A percentile compares a stretch with the other conserved stretches of the same genome.
Evolutionary conservation across 2,329 filamentous ascomycete genomes (phyloP).

Genomic region (Penicillium aurantiogriseum): DNA sequence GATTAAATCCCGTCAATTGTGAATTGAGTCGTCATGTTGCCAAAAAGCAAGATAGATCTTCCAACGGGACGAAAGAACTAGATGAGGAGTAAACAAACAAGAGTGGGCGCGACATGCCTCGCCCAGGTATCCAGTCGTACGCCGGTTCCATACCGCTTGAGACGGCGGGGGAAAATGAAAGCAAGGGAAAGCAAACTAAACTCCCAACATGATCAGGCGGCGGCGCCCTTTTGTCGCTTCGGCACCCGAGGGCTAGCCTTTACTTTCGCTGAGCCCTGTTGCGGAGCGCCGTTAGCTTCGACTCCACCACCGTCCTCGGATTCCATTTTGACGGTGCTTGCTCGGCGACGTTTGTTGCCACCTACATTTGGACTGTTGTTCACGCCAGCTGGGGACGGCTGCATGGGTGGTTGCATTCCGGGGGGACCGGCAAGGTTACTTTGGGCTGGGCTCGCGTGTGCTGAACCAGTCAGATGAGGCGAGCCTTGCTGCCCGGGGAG

Average conservation of each 20-base stretch:
- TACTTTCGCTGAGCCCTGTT: constrained; percentile 41
- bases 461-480: constrained; percentile 53
- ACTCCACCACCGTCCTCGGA: constrained; percentile 49
- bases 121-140: constrained; percentile 32
- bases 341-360: constrained; percentile 56
- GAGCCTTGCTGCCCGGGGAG: constrained; percentile 50
- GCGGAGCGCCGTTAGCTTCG: constrained; percentile 51
- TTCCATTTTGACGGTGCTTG: constrained; percentile 61
- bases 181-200: constrained; percentile 12
- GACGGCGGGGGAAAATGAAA: constrained; percentile 12
- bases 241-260: constrained; percentile 49
- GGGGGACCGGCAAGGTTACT: constrained; percentile 48
- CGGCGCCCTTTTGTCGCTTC: constrained; percentile 48
- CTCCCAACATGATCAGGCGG: constrained; percentile 27
- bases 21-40: constrained; percentile 22
- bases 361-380: constrained; percentile 63
- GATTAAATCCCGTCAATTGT: constrained; percentile 18
- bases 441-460: constrained; percentile 48
- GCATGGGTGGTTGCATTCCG: constrained; percentile 59
- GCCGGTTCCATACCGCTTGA: constrained; percentile 30
- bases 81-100: constrained; percentile 19
- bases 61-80: constrained; percentile 4
- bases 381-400: constrained; percentile 54
- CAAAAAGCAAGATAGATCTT: constrained; percentile 12
- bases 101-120: constrained; percentile 19